Percentiles rank a stretch among this genome's conserved stretches.
Conservation (phyloP, 208 protist genomes). For the Borovskyia barvae region DNA sequence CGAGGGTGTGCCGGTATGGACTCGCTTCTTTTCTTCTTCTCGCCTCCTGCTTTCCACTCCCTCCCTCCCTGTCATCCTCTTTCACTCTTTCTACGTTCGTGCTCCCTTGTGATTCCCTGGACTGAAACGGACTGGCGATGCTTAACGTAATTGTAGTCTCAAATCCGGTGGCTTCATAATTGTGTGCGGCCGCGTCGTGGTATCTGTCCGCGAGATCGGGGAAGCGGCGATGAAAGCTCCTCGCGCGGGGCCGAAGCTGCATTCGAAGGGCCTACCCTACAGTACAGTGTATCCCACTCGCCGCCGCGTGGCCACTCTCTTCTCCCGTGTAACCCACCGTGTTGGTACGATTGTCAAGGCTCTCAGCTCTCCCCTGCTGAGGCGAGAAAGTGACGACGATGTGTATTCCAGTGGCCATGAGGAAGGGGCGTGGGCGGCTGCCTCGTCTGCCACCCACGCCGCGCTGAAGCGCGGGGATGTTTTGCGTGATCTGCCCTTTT, state of each 20-base stretch:
- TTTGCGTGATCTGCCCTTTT: constrained; percentile 71
- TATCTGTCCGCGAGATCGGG: no score
- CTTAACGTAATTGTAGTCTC: no score
- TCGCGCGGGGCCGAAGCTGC: no score
- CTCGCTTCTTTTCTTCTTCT: no score
- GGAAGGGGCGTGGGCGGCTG: background rate
- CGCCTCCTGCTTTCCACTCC: background rate
- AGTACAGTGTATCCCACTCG: background rate
- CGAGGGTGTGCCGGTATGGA: background rate
- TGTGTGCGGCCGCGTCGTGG: no score
- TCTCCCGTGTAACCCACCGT: constrained; percentile 5
- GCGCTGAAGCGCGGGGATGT: constrained; percentile 45
- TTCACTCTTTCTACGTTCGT: no score
- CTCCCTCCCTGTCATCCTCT: background rate
- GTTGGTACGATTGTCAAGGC: constrained; percentile 3
- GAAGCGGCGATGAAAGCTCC: no score
- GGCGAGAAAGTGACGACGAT: constrained; percentile 4
- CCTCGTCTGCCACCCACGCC: background rate
- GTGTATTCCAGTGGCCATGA: background rate
- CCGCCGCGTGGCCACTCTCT: background rate
- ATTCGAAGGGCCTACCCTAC: constrained; percentile 18
- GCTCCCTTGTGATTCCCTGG: no score
- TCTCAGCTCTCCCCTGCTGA: constrained; percentile 13
- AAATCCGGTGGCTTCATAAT: no score
- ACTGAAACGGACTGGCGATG: no score